Conservation (phyloP, 106 monocot genomes). For the Phalaenopsis aphrodite region DNA sequence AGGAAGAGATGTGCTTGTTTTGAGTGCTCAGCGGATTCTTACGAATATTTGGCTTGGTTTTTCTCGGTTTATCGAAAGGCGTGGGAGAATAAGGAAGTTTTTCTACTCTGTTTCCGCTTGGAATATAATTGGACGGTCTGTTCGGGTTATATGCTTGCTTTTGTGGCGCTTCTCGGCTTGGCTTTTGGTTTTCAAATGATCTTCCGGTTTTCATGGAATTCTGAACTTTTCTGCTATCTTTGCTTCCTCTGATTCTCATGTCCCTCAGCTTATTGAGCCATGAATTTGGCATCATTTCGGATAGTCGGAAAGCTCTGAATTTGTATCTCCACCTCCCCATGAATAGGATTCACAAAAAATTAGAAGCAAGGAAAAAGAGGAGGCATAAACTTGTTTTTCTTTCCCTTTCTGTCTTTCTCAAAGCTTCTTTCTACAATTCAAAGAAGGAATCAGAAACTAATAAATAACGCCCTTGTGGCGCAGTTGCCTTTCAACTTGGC, state of each 20-base stretch:
- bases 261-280: conserved; percentile 53
- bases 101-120: conserved; percentile 16
- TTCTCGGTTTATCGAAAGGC: neutral
- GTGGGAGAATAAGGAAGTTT: conserved; percentile 9
- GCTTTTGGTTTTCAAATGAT: neutral
- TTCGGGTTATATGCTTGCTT: conserved; percentile 9
- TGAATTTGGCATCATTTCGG: conserved; percentile 27
- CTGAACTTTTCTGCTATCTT: neutral
- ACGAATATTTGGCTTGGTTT: neutral
- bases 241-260: conserved; percentile 15
- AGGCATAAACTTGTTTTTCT: neutral
- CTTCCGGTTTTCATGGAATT: neutral
- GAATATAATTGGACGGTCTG: conserved; percentile 42
- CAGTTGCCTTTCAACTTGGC: too few relatives aligned
- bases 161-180: too few relatives aligned
- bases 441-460: neutral
- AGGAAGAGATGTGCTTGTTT: neutral
- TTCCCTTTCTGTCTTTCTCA: neutral
- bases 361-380: neutral
- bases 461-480: neutral
- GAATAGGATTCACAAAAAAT: neutral
- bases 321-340: conserved; percentile 14
- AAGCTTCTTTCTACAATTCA: neutral
- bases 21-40: neutral
- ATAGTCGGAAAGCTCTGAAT: conserved; percentile 23